Conservation (phyloP, 306 rosid species). For the Prunus mongolica region DNA sequence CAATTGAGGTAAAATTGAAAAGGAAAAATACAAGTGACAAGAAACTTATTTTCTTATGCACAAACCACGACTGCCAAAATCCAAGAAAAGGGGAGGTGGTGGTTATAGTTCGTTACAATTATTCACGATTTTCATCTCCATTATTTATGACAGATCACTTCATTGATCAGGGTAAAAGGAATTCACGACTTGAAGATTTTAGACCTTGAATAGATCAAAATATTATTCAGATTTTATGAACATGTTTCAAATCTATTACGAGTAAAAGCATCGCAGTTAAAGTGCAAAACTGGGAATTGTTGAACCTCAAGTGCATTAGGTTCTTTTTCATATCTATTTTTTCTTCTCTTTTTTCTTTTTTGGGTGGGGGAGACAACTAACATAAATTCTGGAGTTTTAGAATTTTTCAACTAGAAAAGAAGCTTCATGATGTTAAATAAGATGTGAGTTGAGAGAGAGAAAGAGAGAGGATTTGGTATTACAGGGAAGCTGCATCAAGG, state of each 20-base stretch:
- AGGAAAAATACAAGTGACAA: background rate
- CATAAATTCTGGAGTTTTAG: too few species aligned
- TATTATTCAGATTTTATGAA: background rate
- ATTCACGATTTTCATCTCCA: background rate
- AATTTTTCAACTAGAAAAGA: background rate
- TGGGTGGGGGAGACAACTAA: too few species aligned
- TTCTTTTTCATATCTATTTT: background rate
- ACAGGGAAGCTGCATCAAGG: slow-evolving; percentile 74
- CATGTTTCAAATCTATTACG: background rate
- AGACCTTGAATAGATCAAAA: background rate
- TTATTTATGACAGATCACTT: background rate
- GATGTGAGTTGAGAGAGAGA: background rate
- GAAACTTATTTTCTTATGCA: background rate
- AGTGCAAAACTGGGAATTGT: too few species aligned
- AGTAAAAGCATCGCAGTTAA: background rate
- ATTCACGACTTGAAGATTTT: background rate
- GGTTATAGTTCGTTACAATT: background rate
- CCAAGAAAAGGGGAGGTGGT: background rate
- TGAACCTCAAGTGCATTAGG: too few species aligned
- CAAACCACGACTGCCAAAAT: background rate
- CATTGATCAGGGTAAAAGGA: background rate
- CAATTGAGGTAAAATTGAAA: background rate
- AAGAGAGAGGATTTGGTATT: slow-evolving; percentile 25
- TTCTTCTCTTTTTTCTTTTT: too few species aligned
- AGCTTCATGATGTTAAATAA: background rate